Evolutionary conservation across 2,329 filamentous ascomycete genomes (phyloP).

Genomic region (Pseudonectria buxi): DNA sequence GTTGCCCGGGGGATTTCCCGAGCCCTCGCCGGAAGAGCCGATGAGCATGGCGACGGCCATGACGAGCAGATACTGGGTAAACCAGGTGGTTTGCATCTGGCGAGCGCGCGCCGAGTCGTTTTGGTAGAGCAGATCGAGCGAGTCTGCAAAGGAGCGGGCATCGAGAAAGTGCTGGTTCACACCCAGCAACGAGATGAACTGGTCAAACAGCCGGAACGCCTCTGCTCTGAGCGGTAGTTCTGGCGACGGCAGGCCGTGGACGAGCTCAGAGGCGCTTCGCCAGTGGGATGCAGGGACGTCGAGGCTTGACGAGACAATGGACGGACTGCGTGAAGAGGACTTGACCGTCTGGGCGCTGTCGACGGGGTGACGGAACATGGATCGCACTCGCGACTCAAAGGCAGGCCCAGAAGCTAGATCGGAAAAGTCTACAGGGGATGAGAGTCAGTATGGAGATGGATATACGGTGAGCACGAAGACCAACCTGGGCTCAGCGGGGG

Average conservation of each 20-base stretch:
- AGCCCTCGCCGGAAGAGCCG: conserved; percentile 12
- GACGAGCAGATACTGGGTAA: conserved; percentile 21
- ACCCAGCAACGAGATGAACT: conserved; percentile 19
- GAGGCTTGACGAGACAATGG: conserved; percentile 20
- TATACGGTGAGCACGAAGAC: background rate
- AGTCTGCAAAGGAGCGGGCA: conserved; percentile 19
- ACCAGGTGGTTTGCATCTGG: conserved; percentile 20
- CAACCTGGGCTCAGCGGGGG: conserved; percentile 4
- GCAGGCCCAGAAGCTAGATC: conserved; percentile 15
- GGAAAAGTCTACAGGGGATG: background rate
- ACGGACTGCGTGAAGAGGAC: conserved; percentile 22
- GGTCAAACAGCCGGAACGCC: conserved; percentile 15
- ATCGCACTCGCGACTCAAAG: conserved; percentile 16
- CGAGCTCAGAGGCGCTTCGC: conserved; percentile 6
- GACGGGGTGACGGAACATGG: conserved; percentile 14
- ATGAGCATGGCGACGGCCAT: conserved; percentile 25
- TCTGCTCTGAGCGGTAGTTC: conserved; percentile 10
- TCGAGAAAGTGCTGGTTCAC: conserved; percentile 25
- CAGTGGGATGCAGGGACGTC: conserved; percentile 4
- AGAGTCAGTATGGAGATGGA: background rate
- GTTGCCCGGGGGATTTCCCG: conserved; percentile 14
- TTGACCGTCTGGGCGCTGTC: conserved; percentile 2
- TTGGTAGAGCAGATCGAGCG: conserved; percentile 18
- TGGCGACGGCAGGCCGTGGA: conserved; percentile 17
- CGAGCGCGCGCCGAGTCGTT: conserved; percentile 8